These are phyloP conservation scores for Zopfochytrium polystomum DNA, from an alignment of 371 early-diverging fungal species.

Conservation along the genomic window DNA sequence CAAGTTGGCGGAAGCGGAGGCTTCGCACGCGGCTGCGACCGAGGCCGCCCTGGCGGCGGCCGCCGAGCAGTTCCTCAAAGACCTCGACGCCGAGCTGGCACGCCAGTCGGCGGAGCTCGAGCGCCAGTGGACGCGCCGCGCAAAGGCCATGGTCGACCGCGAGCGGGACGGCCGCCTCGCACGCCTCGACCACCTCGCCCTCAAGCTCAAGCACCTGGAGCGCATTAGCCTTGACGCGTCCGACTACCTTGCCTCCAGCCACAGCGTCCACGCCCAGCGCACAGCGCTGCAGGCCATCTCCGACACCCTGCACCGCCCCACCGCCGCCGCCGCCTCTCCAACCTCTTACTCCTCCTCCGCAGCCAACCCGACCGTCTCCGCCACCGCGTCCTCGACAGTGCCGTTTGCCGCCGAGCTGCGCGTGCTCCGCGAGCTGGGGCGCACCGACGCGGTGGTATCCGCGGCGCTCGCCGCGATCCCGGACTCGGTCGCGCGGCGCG, in stretches of 20 bases:
- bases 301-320: constrained; percentile 1
- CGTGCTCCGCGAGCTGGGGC: constrained; percentile 58
- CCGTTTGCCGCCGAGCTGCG: constrained; percentile 70
- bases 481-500: constrained; percentile 57
- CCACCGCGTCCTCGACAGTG: constrained; percentile 16
- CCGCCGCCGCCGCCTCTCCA: too few relatives aligned
- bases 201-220: constrained; percentile 73
- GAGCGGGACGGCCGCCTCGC: constrained; percentile 91
- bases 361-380: not conserved
- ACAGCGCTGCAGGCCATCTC: constrained; percentile 24
- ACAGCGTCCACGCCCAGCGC: constrained; percentile 29
- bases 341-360: too few relatives aligned
- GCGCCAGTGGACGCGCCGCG: constrained; percentile 58
- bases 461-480: constrained; percentile 65
- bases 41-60: not conserved
- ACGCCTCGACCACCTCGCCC: constrained; percentile 72
- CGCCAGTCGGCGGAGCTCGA: constrained; percentile 49
- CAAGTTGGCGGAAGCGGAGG: not conserved
- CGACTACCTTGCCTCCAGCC: constrained; percentile 42
- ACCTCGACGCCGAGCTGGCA: constrained; percentile 39
- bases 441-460: constrained; percentile 66
- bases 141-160: constrained; percentile 75
- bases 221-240: constrained; percentile 58
- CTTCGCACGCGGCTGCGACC: not conserved
- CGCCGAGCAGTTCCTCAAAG: constrained; percentile 31